Evolutionary conservation across 352 stramenopile species (phyloP).

Genomic region (Pythium aphanidermatum): DNA sequence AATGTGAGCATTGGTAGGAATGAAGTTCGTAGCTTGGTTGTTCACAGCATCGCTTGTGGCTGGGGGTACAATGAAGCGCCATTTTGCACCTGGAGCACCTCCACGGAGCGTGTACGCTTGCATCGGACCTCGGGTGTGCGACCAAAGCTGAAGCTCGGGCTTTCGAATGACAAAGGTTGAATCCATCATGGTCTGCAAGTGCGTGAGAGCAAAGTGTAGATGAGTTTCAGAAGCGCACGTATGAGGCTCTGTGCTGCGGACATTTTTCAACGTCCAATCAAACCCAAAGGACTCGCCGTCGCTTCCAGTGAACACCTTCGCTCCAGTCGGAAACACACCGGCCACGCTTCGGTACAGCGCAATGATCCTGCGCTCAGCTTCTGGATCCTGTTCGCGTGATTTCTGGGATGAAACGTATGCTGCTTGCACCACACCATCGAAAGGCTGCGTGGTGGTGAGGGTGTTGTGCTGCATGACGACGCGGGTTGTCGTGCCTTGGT

Average conservation of each 20-base stretch:
- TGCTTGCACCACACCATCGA: conserved; percentile 59
- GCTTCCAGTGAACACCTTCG: conserved; percentile 9
- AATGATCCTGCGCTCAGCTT: conserved; percentile 29
- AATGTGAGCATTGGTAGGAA: conserved; percentile 29
- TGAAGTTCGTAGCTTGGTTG: conserved; percentile 35
- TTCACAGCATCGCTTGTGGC: conserved; percentile 36
- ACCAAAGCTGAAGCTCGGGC: conserved; percentile 51
- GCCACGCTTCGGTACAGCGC: conserved; percentile 50
- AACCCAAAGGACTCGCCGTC: conserved; percentile 51
- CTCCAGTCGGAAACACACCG: conserved; percentile 42
- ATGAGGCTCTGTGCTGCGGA: not conserved
- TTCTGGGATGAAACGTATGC: conserved; percentile 51
- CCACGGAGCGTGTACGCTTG: conserved; percentile 39
- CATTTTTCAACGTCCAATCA: conserved; percentile 38
- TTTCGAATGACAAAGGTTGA: conserved; percentile 27
- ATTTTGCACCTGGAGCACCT: conserved; percentile 16
- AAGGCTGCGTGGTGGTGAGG: conserved; percentile 42
- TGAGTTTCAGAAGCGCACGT: not conserved
- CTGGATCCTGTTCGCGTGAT: conserved; percentile 10
- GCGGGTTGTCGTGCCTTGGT: not conserved
- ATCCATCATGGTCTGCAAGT: conserved; percentile 50
- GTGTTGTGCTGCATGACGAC: conserved; percentile 39
- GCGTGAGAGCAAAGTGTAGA: not conserved
- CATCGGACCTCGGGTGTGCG: conserved; percentile 68
- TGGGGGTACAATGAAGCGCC: conserved; percentile 42